These are phyloP conservation scores for Apophysomyces trapeziformis DNA, from an alignment of 371 early-diverging fungal genomes.

Conservation along the genomic window DNA sequence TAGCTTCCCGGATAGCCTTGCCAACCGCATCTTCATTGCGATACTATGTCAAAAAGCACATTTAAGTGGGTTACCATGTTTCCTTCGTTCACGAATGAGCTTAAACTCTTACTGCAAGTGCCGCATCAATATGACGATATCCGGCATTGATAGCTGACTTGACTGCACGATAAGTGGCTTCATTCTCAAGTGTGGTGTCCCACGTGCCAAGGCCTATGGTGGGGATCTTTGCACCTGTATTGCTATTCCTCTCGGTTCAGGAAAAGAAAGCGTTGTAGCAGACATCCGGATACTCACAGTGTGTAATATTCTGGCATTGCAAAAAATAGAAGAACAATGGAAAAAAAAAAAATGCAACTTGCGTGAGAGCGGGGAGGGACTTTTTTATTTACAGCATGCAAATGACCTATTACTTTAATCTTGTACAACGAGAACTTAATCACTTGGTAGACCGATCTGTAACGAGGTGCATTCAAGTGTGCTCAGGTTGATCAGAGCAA, in stretches of 20 bases:
- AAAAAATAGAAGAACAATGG: too few species aligned
- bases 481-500: slow-evolving; percentile 66
- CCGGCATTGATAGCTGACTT: slow-evolving; percentile 47
- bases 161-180: slow-evolving; percentile 23
- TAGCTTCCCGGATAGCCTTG: slow-evolving; percentile 57
- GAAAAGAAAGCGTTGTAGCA: background rate
- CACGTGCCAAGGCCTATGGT: slow-evolving; percentile 59
- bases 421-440: background rate
- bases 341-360: too few species aligned
- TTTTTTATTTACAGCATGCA: too few species aligned
- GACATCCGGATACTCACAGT: too few species aligned
- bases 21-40: slow-evolving; percentile 77
- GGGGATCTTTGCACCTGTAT: slow-evolving; percentile 51
- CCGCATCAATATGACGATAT: slow-evolving; percentile 65
- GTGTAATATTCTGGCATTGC: too few species aligned
- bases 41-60: slow-evolving; percentile 39
- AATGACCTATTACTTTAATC: too few species aligned
- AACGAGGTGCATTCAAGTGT: slow-evolving; percentile 60
- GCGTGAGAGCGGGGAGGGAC: too few species aligned
- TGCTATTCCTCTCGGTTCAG: slow-evolving; percentile 21
- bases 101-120: slow-evolving; percentile 21
- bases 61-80: background rate
- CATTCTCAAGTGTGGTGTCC: slow-evolving; percentile 41
- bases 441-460: background rate
- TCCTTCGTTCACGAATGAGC: background rate